Base-by-base conservation (phyloP, 2,329 filamentous ascomycete genomes). In the Dactylonectria estremocensis region DNA sequence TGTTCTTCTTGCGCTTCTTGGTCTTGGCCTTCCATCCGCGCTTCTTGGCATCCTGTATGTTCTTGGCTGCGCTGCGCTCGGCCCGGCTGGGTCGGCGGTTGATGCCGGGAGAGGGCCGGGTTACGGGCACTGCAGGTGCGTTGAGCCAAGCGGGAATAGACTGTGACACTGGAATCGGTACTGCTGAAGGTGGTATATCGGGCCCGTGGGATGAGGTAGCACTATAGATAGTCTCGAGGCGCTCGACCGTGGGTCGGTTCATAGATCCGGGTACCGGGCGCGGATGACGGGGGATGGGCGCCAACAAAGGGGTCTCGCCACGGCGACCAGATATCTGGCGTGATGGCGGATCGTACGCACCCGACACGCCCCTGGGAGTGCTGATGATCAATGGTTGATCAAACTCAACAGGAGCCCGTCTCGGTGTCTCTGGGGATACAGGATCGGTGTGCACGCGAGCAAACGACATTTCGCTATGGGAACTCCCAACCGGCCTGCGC, bases 301-400 rank as follows among this genome's bases (percentile, higher is more conserved):
- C 86, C 22, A 88, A 76, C 49, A 90, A 83, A 2, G 84, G 82
- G 1, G 84, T 82, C 43, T 86, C 86, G 2, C 76, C 75, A 18
- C 77, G 77, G 13, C 74, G 76, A 14, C 76, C 73, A n/a, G 79
- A 78, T 18, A 74, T 74, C 33, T 76, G 78, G 11, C 79, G 79
- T 6, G 73, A 74, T 2, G 85, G 84, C 2, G 79, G 73, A 64
- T 90, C 88, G 69, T 84, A 88, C 1, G 84, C 86, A 3, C 88
- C 88, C 0, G 83, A 80, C 9, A 90, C 83, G 16, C 88, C 88
- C 10, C 80, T 83, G 1, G 88, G 88, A 3, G 88, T 90, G 77
- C 88, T 90, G 76, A 90, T 89, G 61, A 90, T 90, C 28, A 90
- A 81, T 4, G 88, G 88, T 60, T 86, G 84, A 43, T 89, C 87